Evolutionary conservation across 768 basidiomycete genomes (phyloP).

Genomic region (Cystobasidium tubakii): DNA sequence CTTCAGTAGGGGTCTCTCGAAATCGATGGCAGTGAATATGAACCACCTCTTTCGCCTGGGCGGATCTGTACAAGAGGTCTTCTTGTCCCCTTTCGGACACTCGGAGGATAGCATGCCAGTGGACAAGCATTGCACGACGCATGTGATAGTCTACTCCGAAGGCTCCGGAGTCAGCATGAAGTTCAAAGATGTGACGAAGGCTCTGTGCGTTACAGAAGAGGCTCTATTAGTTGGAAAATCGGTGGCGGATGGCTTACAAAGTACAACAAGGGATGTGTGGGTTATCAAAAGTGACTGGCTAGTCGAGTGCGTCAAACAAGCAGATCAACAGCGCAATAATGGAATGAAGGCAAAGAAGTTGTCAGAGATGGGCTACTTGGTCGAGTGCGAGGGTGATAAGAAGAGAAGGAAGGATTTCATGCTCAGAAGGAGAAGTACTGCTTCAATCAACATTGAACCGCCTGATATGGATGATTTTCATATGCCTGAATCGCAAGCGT

Average conservation of each 20-base stretch:
- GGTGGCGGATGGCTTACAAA: constrained; percentile 1
- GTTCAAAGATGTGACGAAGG: constrained; percentile 31
- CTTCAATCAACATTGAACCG: not conserved
- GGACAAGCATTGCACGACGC: not conserved
- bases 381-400: constrained; percentile 30
- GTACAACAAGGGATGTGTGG: constrained; percentile 1
- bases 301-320: constrained; percentile 12
- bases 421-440: constrained; percentile 4
- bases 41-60: constrained; percentile 22
- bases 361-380: constrained; percentile 13
- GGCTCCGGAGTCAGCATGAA: not conserved
- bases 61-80: constrained; percentile 7
- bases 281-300: constrained; percentile 24
- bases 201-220: constrained; percentile 1
- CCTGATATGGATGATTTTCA: constrained; percentile 24
- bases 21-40: constrained; percentile 21
- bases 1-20: not conserved
- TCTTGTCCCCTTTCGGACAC: not conserved
- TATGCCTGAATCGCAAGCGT: constrained; percentile 33
- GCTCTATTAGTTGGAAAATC: constrained; percentile 11
- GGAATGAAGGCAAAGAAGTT: constrained; percentile 10
- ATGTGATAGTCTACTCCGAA: constrained; percentile 19
- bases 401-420: constrained; percentile 11
- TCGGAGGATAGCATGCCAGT: not conserved
- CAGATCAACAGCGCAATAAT: not conserved